phyloP scores from a whole-genome alignment of 2,329 filamentous ascomycete species.

The Alternaria angustiovoidea region DNA sequence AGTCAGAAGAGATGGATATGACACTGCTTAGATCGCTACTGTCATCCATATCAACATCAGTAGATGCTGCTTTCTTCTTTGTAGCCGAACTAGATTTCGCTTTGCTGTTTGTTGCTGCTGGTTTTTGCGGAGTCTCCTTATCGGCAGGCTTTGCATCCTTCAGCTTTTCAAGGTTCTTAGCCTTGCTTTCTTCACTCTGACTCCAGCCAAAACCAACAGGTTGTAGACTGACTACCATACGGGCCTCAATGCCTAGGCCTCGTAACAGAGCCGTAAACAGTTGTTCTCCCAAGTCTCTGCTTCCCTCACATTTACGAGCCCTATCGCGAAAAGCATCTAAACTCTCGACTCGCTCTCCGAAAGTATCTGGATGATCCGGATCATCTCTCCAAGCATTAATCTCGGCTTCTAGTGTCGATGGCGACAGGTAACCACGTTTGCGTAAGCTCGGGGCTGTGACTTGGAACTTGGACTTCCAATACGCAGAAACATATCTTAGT shows the following conservation, averaged over 20 bases:
- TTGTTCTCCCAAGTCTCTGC: constrained; percentile 86
- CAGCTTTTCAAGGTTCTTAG: constrained; percentile 48
- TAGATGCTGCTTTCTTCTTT: constrained; percentile 7
- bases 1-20: constrained; percentile 57
- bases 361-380: constrained; percentile 66
- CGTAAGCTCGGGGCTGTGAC: constrained; percentile 80
- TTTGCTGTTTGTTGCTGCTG: constrained; percentile 10
- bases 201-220: constrained; percentile 90
- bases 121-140: background rate
- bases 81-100: constrained; percentile 10
- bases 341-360: constrained; percentile 78
- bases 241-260: constrained; percentile 80
- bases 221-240: constrained; percentile 85
- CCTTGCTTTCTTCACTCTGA: constrained; percentile 79
- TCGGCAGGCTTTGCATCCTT: constrained; percentile 13
- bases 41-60: constrained; percentile 51
- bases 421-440: constrained; percentile 88
- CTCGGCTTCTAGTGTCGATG: constrained; percentile 77
- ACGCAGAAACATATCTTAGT: constrained; percentile 77
- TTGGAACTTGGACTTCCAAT: constrained; percentile 87
- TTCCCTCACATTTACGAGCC: constrained; percentile 78
- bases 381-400: constrained; percentile 73
- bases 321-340: constrained; percentile 72
- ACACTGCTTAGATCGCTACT: constrained; percentile 53
- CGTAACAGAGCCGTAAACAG: constrained; percentile 87